Evolutionary conservation across 2,329 filamentous ascomycete genomes (phyloP).

Genomic region (Fonsecaea monophora): DNA sequence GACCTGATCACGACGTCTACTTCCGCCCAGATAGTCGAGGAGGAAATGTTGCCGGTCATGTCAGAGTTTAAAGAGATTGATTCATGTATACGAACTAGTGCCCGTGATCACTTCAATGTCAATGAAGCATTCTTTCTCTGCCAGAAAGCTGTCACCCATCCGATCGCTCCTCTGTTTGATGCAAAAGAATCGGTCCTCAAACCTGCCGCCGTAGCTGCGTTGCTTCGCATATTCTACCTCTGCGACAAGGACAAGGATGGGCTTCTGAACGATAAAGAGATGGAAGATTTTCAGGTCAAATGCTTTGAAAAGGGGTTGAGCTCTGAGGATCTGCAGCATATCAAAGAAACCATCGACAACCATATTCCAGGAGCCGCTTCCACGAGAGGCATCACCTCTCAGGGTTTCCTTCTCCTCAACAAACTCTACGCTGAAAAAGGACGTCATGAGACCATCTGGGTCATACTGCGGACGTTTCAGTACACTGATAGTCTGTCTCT

Average conservation of each 20-base stretch:
- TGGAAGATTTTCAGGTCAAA: constrained; percentile 86
- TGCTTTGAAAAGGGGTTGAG: constrained; percentile 90
- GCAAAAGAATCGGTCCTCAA: constrained; percentile 91
- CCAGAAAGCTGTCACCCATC: constrained; percentile 96
- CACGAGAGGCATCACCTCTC: constrained; percentile 76
- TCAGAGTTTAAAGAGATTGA: constrained; percentile 98
- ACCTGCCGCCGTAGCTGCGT: constrained; percentile 82
- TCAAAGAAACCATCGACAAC: constrained; percentile 84
- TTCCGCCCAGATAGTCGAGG: constrained; percentile 85
- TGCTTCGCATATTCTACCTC: constrained; percentile 91
- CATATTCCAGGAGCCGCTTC: constrained; percentile 67
- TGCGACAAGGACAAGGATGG: constrained; percentile 97
- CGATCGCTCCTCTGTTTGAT: constrained; percentile 94
- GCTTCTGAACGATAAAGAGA: constrained; percentile 85
- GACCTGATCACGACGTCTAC: constrained; percentile 77
- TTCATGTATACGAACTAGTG: constrained; percentile 93
- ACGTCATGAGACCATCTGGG: constrained; percentile 97
- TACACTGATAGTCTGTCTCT: constrained; percentile 95
- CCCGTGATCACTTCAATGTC: constrained; percentile 88
- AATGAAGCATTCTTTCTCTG: constrained; percentile 98
- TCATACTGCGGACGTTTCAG: constrained; percentile 90
- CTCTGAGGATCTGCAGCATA: constrained; percentile 82
- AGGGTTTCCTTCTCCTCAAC: constrained; percentile 87
- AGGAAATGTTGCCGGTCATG: constrained; percentile 99
- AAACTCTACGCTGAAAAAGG: constrained; percentile 97